Percentiles rank a stretch among this genome's conserved stretches.
Evolutionary conservation across 2,329 filamentous ascomycete species (phyloP).

Genomic region (Pezicula carpinea): DNA sequence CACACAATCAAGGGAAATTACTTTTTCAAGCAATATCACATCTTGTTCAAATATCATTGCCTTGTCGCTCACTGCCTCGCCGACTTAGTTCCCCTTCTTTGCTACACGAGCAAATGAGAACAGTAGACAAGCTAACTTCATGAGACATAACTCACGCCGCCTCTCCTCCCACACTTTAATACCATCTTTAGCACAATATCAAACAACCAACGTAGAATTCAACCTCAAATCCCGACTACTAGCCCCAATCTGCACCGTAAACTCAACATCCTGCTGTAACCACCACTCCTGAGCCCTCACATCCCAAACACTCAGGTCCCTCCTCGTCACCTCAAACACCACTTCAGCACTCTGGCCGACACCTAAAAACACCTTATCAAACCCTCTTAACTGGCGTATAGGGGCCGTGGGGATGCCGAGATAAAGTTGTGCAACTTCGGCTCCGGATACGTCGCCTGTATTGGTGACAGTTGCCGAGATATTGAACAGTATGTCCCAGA

Average conservation of each 20-base stretch:
- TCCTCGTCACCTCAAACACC: conserved; percentile 49
- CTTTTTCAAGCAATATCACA: no score
- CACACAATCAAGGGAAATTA: no score
- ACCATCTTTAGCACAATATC: no score
- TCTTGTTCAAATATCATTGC: no score
- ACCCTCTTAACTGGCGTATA: conserved; percentile 57
- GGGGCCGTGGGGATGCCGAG: conserved; percentile 32
- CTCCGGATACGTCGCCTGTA: conserved; percentile 34
- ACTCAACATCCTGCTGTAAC: conserved; percentile 26
- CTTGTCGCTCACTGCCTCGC: no score
- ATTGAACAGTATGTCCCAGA: conserved; percentile 47
- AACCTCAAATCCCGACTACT: conserved; percentile 8
- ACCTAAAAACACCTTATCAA: conserved; percentile 49
- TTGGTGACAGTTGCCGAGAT: conserved; percentile 43
- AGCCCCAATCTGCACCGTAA: conserved; percentile 8
- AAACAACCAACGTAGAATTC: not conserved
- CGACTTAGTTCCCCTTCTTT: no score
- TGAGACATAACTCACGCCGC: no score
- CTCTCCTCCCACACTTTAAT: no score
- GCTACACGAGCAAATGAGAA: no score
- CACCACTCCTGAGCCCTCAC: conserved; percentile 54
- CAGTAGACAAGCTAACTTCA: no score
- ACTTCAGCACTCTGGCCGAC: conserved; percentile 41
- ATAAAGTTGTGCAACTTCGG: conserved; percentile 27
- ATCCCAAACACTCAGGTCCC: conserved; percentile 63